These are phyloP conservation scores for Saturnispora serradocipensis DNA, from an alignment of 805 yeast genomes.

Conservation along the genomic window DNA sequence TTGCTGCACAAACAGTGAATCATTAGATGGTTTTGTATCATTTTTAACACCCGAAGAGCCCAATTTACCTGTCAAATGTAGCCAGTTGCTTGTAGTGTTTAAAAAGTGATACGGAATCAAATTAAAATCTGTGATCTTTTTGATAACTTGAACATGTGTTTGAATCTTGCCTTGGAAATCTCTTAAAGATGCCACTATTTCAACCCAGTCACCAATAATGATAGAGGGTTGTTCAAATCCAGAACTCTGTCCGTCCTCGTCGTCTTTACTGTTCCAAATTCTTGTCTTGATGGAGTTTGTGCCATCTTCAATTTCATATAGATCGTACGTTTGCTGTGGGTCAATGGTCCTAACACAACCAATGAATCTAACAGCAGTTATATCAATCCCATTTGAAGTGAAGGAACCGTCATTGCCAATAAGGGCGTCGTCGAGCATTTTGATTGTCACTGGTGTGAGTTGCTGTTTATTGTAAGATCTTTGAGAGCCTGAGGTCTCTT, in stretches of 20 bases:
- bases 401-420: conserved; percentile 62
- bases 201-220: conserved; percentile 48
- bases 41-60: conserved; percentile 17
- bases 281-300: conserved; percentile 59
- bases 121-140: conserved; percentile 52
- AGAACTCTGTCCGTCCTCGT: conserved; percentile 41
- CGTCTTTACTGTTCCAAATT: conserved; percentile 53
- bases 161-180: conserved; percentile 57
- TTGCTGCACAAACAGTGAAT: conserved; percentile 37
- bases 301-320: conserved; percentile 66
- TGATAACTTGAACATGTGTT: conserved; percentile 54
- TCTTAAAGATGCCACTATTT: conserved; percentile 45
- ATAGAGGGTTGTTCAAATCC: conserved; percentile 23
- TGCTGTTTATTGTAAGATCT: conserved; percentile 23
- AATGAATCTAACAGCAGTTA: conserved; percentile 54
- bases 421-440: conserved; percentile 52
- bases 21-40: conserved; percentile 16
- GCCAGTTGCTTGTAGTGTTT: conserved; percentile 48
- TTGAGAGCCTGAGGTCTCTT: conserved; percentile 15
- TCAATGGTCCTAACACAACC: conserved; percentile 61
- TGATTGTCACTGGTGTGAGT: conserved; percentile 63
- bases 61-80: conserved; percentile 36
- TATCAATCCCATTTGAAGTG: conserved; percentile 46
- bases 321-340: conserved; percentile 46
- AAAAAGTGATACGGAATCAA: conserved; percentile 61